Evolutionary conservation across 2,329 filamentous ascomycete genomes (phyloP).

Genomic region (Penicillium verrucosum): DNA sequence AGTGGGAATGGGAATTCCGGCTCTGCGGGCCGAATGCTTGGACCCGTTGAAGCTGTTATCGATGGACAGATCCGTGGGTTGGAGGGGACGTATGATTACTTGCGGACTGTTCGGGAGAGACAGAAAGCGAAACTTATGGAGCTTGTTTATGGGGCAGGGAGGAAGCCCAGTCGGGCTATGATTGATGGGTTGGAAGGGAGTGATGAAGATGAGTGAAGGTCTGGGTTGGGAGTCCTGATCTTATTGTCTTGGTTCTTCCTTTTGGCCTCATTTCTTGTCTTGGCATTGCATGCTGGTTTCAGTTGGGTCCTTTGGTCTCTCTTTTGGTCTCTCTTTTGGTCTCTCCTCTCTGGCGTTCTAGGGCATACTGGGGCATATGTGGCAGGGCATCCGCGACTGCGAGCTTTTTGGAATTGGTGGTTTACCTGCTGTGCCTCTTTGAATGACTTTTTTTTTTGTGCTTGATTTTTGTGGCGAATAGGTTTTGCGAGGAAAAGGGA

Average conservation of each 20-base stretch:
- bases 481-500: constrained; percentile 1
- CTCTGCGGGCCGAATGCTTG: constrained; percentile 57
- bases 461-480: background rate
- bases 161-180: constrained; percentile 27
- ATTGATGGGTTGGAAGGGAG: constrained; percentile 20
- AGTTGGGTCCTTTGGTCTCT: background rate
- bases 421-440: constrained; percentile 1
- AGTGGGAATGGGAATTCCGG: constrained; percentile 18
- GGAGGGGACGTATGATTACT: constrained; percentile 72
- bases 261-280: background rate
- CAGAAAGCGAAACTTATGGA: constrained; percentile 84
- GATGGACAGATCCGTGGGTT: constrained; percentile 84
- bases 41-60: constrained; percentile 51
- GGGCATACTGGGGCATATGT: background rate
- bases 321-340: background rate
- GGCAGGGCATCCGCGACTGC: constrained; percentile 2
- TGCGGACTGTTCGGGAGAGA: constrained; percentile 69
- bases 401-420: background rate
- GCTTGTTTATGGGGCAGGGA: constrained; percentile 63
- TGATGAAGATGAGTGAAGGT: constrained; percentile 11
- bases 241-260: no score
- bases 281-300: constrained; percentile 2
- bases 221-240: background rate
- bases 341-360: constrained; percentile 3
- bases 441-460: background rate